Percentiles rank a stretch among this genome's conserved stretches.
These are phyloP conservation scores for Salix brachista DNA, from an alignment of 345 rosid species.

Conservation along the genomic window DNA sequence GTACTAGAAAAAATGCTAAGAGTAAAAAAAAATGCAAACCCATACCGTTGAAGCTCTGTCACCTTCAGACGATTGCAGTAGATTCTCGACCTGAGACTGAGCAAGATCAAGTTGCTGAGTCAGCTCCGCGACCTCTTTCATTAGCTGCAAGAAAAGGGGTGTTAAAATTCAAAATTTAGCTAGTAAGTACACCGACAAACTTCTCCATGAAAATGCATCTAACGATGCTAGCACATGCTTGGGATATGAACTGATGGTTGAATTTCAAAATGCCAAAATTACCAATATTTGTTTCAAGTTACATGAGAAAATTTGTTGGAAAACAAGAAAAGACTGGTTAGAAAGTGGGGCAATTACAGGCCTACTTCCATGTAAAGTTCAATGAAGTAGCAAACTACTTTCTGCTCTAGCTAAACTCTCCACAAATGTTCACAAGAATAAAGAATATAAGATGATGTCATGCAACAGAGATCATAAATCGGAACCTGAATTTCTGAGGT, in stretches of 20 bases:
- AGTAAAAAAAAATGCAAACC: conserved; percentile 13
- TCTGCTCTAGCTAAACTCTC: neutral
- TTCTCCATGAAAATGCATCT: neutral
- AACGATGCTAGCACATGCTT: neutral
- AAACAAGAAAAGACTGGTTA: neutral
- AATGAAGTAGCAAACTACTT: neutral
- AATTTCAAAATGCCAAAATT: neutral
- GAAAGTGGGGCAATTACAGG: neutral
- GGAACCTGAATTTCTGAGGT: neutral
- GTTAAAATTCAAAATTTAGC: neutral
- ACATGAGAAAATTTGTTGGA: neutral
- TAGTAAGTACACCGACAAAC: neutral
- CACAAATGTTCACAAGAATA: neutral
- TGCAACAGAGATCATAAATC: neutral
- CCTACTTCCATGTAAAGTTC: neutral
- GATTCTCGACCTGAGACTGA: conserved; percentile 57
- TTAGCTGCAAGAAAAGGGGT: conserved; percentile 47
- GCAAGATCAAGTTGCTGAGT: conserved; percentile 50
- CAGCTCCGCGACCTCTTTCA: conserved; percentile 52
- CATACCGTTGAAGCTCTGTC: conserved; percentile 33
- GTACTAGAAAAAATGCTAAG: neutral
- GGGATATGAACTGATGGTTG: neutral
- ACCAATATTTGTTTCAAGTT: neutral
- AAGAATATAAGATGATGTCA: neutral
- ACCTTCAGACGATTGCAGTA: conserved; percentile 39